Evolutionary conservation across 2,329 filamentous ascomycete species (phyloP).

Genomic region (Fusarium nematophilum): DNA sequence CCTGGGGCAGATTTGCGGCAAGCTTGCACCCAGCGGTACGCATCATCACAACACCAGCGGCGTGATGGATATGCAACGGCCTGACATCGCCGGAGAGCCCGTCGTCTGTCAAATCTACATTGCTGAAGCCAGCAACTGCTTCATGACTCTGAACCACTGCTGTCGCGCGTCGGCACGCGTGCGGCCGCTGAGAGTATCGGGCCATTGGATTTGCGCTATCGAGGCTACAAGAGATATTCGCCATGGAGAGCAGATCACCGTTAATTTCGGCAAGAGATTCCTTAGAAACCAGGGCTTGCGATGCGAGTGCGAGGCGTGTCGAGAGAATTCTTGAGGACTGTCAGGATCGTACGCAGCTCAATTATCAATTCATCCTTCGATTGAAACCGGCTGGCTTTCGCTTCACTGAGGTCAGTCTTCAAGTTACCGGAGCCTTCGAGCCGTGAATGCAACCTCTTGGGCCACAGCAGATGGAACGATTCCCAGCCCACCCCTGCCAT

Average conservation of each 20-base stretch:
- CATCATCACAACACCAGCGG: conserved; percentile 3
- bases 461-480: too few species aligned
- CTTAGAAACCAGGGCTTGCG: conserved; percentile 6
- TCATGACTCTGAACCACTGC: too few species aligned
- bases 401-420: too few species aligned
- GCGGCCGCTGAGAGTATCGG: not conserved
- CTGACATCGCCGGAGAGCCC: not conserved
- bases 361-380: too few species aligned
- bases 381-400: too few species aligned
- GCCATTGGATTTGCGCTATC: not conserved
- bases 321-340: not conserved
- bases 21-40: not conserved
- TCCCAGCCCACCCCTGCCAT: too few species aligned
- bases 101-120: not conserved
- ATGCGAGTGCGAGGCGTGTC: conserved; percentile 1
- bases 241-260: conserved; percentile 1
- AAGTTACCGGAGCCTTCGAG: too few species aligned
- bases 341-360: too few species aligned
- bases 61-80: conserved; percentile 4
- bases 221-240: not conserved
- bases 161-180: too few species aligned
- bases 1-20: not conserved
- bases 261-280: conserved; percentile 4
- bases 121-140: too few species aligned
- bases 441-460: too few species aligned